Percentiles rank a stretch among this genome's conserved stretches.
These are phyloP conservation scores for Trametes sp. DNA, from an alignment of 1,284 basidiomycete genomes.

Conservation along the genomic window DNA sequence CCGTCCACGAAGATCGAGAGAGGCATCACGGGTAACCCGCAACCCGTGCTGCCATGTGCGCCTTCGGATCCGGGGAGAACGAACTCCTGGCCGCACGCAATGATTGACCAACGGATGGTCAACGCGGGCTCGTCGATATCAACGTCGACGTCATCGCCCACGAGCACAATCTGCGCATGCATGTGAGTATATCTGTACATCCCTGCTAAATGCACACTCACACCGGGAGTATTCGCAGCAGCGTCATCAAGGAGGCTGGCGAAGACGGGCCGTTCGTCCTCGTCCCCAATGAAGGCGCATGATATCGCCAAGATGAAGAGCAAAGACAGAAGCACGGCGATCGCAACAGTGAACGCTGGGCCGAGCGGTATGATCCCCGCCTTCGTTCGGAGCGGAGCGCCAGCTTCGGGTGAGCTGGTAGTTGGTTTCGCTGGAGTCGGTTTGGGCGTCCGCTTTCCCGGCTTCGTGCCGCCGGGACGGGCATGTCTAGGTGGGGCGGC, in stretches of 20 bases:
- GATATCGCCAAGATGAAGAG: conserved; percentile 58
- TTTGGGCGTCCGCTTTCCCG: conserved; percentile 15
- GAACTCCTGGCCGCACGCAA: conserved; percentile 57
- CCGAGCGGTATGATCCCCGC: conserved; percentile 48
- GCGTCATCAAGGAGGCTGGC: conserved; percentile 51
- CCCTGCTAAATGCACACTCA: conserved; percentile 38
- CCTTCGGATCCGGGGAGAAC: conserved; percentile 59
- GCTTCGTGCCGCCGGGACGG: conserved; percentile 33
- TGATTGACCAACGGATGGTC: conserved; percentile 62
- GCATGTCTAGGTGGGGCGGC: conserved; percentile 24
- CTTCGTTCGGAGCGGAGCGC: conserved; percentile 9
- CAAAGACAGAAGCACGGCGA: conserved; percentile 50
- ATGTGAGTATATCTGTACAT: neutral
- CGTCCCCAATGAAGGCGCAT: conserved; percentile 56
- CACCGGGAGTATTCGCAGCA: conserved; percentile 53
- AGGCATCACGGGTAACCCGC: conserved; percentile 55
- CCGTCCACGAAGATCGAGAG: conserved; percentile 59
- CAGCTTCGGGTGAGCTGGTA: neutral
- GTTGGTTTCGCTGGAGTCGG: conserved; percentile 8
- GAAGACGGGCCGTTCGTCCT: conserved; percentile 52
- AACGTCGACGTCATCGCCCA: conserved; percentile 64
- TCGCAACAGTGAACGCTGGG: conserved; percentile 47
- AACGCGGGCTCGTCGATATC: conserved; percentile 65
- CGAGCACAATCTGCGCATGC: conserved; percentile 52
- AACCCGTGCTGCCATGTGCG: conserved; percentile 52